phyloP scores from a whole-genome alignment of 2,329 filamentous ascomycete genomes.

The Colletotrichum sidae region DNA sequence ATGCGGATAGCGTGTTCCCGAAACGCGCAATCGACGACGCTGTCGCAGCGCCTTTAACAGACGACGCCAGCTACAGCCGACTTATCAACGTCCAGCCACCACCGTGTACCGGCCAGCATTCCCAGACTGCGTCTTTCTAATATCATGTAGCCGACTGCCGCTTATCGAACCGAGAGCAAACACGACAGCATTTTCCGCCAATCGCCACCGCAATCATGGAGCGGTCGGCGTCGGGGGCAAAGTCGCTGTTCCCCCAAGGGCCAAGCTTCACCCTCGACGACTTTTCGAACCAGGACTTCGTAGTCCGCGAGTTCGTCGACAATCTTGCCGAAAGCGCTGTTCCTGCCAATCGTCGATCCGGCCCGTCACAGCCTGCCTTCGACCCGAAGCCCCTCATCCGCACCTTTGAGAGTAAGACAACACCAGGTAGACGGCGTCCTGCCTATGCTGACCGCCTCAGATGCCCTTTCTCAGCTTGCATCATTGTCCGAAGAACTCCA shows the following conservation, averaged over 20 bases:
- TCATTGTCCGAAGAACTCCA: conserved; percentile 86
- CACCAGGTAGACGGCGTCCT: conserved; percentile 37
- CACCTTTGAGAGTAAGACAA: conserved; percentile 80
- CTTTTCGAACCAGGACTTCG: conserved; percentile 92
- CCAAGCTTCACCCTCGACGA: conserved; percentile 90
- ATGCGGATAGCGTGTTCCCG: conserved; percentile 32
- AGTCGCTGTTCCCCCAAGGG: conserved; percentile 80
- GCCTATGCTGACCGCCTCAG: conserved; percentile 49
- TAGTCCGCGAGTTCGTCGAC: conserved; percentile 98
- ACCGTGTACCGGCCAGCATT: background rate
- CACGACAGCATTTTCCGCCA: conserved; percentile 13
- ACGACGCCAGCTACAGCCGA: background rate
- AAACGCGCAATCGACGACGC: conserved; percentile 14
- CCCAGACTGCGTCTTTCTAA: background rate
- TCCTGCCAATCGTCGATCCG: conserved; percentile 83
- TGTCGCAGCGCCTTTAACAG: background rate
- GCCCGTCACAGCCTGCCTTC: conserved; percentile 74
- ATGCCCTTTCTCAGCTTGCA: conserved; percentile 75
- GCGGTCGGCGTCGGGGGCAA: conserved; percentile 61
- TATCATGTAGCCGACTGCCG: conserved; percentile 26
- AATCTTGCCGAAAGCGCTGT: conserved; percentile 87
- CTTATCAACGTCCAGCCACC: background rate
- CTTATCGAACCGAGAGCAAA: background rate
- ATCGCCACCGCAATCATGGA: conserved; percentile 49
- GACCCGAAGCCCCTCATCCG: conserved; percentile 97